Percentiles rank a stretch among this genome's conserved stretches.
phyloP scores from a whole-genome alignment of 179 eudicot species.

The Corrigiola litoralis region DNA sequence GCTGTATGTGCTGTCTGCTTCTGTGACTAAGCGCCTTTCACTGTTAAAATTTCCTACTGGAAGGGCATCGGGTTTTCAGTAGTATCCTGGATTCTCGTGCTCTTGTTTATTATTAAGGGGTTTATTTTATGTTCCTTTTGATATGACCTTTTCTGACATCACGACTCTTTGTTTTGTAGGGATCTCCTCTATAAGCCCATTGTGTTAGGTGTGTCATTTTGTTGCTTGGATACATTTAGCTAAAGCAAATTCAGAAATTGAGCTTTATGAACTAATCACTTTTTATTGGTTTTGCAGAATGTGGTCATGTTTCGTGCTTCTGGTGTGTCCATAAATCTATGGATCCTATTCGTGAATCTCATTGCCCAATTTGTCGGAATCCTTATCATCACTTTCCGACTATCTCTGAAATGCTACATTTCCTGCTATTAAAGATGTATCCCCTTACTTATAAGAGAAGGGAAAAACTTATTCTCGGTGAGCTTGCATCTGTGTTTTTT shows the following conservation, averaged over 20 bases:
- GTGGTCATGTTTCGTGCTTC: slow-evolving; percentile 86
- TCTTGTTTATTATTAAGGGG: not conserved
- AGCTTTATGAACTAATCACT: slow-evolving; percentile 7
- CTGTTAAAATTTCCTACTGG: too few species aligned
- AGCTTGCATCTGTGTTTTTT: slow-evolving; percentile 10
- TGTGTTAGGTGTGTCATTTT: slow-evolving; percentile 46
- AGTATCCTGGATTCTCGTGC: too few species aligned
- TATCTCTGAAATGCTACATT: slow-evolving; percentile 57
- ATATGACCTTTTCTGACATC: slow-evolving; percentile 12
- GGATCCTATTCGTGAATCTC: slow-evolving; percentile 42
- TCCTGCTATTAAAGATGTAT: slow-evolving; percentile 60
- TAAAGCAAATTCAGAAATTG: not conserved
- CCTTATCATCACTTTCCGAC: slow-evolving; percentile 73
- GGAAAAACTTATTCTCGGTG: slow-evolving; percentile 60
- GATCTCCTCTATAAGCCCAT: slow-evolving; percentile 77
- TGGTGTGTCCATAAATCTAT: slow-evolving; percentile 75
- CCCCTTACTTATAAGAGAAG: slow-evolving; percentile 58
- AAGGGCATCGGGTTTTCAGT: too few species aligned
- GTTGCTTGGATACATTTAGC: not conserved
- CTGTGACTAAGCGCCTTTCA: too few species aligned
- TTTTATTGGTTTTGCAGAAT: slow-evolving; percentile 45
- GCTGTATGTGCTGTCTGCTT: too few species aligned
- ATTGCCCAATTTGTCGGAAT: slow-evolving; percentile 70
- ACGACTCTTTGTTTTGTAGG: slow-evolving; percentile 35
- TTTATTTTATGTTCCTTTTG: not conserved